Conservation (phyloP, 352 stramenopile species). For the Globisporangium paroecandrum region DNA sequence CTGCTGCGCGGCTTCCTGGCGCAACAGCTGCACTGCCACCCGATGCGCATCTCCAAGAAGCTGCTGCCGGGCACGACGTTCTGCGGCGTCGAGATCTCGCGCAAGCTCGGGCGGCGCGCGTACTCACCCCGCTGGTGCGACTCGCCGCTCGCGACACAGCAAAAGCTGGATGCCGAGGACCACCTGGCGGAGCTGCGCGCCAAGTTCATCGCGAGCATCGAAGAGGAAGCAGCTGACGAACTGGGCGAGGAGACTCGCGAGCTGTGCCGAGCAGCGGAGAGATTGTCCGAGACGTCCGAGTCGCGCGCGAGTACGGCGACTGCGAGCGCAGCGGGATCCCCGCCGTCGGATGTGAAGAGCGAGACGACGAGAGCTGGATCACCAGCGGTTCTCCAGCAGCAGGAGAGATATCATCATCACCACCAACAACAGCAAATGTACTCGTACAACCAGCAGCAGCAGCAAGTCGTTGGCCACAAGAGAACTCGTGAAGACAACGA, state of each 20-base stretch:
- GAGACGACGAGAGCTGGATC: not conserved
- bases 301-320: not conserved
- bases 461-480: not conserved
- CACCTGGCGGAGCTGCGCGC: conserved; percentile 41
- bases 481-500: not conserved
- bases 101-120: conserved; percentile 65
- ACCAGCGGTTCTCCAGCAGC: not conserved
- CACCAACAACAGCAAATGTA: not conserved
- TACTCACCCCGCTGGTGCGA: conserved; percentile 62
- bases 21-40: conserved; percentile 66
- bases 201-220: conserved; percentile 57
- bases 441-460: not conserved
- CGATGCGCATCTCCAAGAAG: conserved; percentile 83
- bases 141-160: conserved; percentile 34
- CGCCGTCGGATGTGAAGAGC: not conserved
- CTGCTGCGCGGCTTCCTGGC: conserved; percentile 70
- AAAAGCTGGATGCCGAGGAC: conserved; percentile 34
- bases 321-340: not conserved
- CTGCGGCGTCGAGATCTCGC: conserved; percentile 63
- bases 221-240: conserved; percentile 31
- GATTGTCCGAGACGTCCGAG: conserved; percentile 5
- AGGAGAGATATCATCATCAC: not conserved
- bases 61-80: conserved; percentile 56
- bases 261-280: too few relatives aligned
- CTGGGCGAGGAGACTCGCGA: not conserved